Conservation (phyloP, 306 rosid species). For the Medicago ruthenica region DNA sequence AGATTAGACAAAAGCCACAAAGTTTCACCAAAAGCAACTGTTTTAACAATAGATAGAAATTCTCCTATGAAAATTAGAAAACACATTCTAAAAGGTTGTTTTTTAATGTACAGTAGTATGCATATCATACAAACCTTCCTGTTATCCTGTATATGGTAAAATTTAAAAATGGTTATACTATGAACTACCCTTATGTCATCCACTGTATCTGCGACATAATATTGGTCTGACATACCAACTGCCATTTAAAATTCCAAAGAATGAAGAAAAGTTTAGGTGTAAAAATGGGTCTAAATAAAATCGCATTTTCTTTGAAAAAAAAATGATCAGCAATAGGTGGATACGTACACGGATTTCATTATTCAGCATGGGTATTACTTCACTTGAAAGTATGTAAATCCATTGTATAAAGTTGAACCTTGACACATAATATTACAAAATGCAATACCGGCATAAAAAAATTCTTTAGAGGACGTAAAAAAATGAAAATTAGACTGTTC, state of each 20-base stretch:
- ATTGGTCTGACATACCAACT: neutral
- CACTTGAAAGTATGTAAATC: neutral
- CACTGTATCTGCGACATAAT: neutral
- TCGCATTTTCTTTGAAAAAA: neutral
- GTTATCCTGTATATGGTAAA: neutral
- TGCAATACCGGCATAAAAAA: neutral
- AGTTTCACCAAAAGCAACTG: no score
- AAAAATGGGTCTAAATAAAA: neutral
- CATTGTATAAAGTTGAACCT: neutral
- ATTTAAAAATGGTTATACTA: neutral
- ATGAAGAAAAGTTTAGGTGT: neutral
- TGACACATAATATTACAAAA: neutral
- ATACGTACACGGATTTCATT: no score
- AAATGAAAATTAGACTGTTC: neutral
- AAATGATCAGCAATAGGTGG: no score
- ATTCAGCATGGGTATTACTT: neutral
- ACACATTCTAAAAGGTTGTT: no score
- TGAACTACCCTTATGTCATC: neutral
- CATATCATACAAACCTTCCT: neutral
- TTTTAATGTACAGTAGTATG: no score
- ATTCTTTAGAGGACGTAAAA: no score
- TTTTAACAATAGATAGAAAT: no score
- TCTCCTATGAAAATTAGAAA: no score
- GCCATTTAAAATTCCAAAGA: neutral
- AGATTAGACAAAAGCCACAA: no score